These are phyloP conservation scores for Talaromyces sp. DNA, from an alignment of 2,329 filamentous ascomycete genomes.

Conservation along the genomic window DNA sequence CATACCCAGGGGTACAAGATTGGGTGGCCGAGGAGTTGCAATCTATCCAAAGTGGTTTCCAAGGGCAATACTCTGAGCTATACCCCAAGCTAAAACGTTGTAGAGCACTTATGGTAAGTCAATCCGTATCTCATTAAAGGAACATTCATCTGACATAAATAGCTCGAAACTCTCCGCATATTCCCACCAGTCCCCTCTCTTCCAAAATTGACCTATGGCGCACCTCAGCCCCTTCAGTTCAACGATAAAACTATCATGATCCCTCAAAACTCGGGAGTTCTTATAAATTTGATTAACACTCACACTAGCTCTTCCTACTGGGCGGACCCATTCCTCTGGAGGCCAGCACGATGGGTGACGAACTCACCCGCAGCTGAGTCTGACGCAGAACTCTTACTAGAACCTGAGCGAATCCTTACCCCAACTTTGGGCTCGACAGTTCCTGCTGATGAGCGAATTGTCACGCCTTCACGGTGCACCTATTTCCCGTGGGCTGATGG, in stretches of 20 bases:
- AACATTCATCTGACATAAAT: not conserved
- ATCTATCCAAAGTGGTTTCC: not conserved
- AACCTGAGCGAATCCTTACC: not conserved
- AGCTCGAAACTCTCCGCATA: constrained; percentile 1
- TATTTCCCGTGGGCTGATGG: not conserved
- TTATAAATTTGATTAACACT: not conserved
- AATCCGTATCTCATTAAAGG: not conserved
- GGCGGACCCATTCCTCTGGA: not conserved
- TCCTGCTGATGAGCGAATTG: not conserved
- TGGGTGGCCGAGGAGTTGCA: not conserved
- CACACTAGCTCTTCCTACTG: not conserved
- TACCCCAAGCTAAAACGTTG: not conserved
- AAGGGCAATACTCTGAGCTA: not conserved
- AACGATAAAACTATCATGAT: not conserved
- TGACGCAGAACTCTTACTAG: not conserved
- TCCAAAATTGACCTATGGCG: not conserved
- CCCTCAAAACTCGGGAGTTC: not conserved
- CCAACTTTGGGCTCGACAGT: not conserved
- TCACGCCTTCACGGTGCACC: not conserved
- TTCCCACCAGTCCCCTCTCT: not conserved
- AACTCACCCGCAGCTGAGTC: not conserved
- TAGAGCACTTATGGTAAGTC: constrained; percentile 1
- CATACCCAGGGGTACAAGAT: constrained; percentile 1
- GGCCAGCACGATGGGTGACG: not conserved
- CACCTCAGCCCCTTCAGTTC: not conserved